Evolutionary conservation across 805 yeast genomes (phyloP), one percentile per base, ranked within the genome.

Genomic region (Kodamaea restingae): DNA sequence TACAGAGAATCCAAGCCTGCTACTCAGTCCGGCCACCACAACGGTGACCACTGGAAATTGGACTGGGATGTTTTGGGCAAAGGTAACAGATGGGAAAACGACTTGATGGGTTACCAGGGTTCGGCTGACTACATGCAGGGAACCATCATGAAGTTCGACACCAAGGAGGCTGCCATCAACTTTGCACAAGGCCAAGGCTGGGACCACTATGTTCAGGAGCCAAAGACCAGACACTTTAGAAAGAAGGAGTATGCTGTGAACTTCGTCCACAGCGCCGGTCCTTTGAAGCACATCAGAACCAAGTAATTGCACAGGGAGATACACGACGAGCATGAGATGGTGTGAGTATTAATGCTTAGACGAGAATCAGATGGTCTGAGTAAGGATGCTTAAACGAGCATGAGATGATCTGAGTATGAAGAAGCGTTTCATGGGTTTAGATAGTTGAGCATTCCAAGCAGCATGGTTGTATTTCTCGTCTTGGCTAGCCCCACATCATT

Each of bases 41-140:
- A 76, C 52, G 71, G 75, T 14, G 59, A 64, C 40, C 59, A 55
- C 49, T 86, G 95, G 95, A 79, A 77, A 53, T 56, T 86, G 41
- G 95, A 86, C 62, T 86, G 93, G 91, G 95, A 87, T 55, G 75
- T 85, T 30, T 65, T 81, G 41, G 80, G 80, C 32, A 78, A 81
- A 54, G 86, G 84, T 15, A 79, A 86, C 68, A 70, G 93, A 58
- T 86, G 95, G 95, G 95, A 86, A 58, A 86, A 86, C 62, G 91
- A 84, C 58, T 70, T 86, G 57, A 86, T 86, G 62, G 95, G 95
- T 18, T 86, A 84, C 70, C 90, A 84, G 54, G 76, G 85, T 33
- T 71, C 84, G 32, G 77, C 84, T 26, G 95, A 86, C 60, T 81
- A 79, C 63, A 81, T 87, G 84, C 84, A 85, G 65, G 88, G 83